A percentile compares a stretch with the other conserved stretches of the same genome.
phyloP scores from a whole-genome alignment of 331 rosid species.

The Acacia pycnantha region DNA sequence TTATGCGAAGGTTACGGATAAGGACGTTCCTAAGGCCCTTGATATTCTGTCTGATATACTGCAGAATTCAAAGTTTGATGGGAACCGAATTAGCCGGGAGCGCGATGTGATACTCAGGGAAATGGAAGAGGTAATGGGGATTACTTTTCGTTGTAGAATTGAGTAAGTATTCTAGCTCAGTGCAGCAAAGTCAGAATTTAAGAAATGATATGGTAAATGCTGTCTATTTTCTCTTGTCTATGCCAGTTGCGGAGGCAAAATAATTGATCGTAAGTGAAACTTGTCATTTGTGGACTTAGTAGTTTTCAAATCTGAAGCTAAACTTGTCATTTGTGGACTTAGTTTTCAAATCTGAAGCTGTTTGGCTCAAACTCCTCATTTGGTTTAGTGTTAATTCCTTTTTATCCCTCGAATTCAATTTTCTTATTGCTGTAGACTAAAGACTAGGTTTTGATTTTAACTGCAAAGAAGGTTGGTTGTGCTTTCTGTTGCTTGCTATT shows the following conservation, averaged over 20 bases:
- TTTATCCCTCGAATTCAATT: too few relatives aligned
- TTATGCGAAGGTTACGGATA: slow-evolving; percentile 75
- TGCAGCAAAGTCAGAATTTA: not conserved
- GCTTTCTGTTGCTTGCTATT: not conserved
- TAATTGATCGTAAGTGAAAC: not conserved
- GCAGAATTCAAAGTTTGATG: slow-evolving; percentile 86
- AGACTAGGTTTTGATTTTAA: too few relatives aligned
- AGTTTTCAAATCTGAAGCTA: not conserved
- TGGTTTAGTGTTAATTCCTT: too few relatives aligned
- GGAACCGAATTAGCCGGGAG: slow-evolving; percentile 69
- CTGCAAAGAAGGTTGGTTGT: too few relatives aligned
- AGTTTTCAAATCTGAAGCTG: not conserved
- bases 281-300: not conserved
- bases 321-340: not conserved
- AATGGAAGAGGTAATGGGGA: slow-evolving; percentile 83
- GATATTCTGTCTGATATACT: slow-evolving; percentile 79
- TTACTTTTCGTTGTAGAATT: too few relatives aligned
- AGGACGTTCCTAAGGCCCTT: slow-evolving; percentile 71
- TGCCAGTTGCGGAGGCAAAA: too few relatives aligned
- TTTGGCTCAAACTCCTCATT: not conserved
- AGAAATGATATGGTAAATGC: not conserved
- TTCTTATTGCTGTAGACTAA: too few relatives aligned
- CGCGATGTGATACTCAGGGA: slow-evolving; percentile 91
- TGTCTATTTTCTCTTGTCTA: not conserved
- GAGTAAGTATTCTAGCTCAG: not conserved